phyloP scores from a whole-genome alignment of 495 filamentous ascomycete genomes.

The Saxophila tyrrhenica region DNA sequence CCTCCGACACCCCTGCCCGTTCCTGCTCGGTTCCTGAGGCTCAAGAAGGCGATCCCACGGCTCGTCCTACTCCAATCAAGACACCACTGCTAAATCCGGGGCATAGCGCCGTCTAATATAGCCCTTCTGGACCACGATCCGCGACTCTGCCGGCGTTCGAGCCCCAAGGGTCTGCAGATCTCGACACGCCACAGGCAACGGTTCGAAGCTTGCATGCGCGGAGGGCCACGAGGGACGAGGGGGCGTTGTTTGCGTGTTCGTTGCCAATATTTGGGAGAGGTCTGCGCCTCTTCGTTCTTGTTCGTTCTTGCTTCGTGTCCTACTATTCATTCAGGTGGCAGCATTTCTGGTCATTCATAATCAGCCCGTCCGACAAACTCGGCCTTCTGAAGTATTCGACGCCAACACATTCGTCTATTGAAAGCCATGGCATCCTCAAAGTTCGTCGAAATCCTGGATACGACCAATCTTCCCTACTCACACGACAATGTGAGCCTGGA shows the following conservation, averaged over 20 bases:
- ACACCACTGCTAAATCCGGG: background rate
- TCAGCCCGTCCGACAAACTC: no score
- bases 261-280: background rate
- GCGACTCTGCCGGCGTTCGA: background rate
- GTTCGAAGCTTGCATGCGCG: background rate
- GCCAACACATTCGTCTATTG: no score
- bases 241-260: background rate
- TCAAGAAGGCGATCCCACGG: background rate
- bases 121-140: background rate
- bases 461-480: conserved; percentile 17
- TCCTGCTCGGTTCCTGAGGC: background rate
- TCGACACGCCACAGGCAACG: background rate
- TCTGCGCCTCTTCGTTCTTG: background rate
- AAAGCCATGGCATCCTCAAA: conserved; percentile 22
- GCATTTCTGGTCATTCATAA: no score
- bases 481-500: conserved; percentile 26
- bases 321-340: no score
- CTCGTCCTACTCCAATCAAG: background rate
- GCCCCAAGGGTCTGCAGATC: background rate
- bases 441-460: conserved; percentile 29
- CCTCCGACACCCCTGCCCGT: background rate
- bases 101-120: background rate
- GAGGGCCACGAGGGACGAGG: background rate
- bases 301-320: no score
- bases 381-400: no score